Base-by-base conservation (phyloP, 495 filamentous ascomycete species). In the Hyaloscypha hepaticicola region DNA sequence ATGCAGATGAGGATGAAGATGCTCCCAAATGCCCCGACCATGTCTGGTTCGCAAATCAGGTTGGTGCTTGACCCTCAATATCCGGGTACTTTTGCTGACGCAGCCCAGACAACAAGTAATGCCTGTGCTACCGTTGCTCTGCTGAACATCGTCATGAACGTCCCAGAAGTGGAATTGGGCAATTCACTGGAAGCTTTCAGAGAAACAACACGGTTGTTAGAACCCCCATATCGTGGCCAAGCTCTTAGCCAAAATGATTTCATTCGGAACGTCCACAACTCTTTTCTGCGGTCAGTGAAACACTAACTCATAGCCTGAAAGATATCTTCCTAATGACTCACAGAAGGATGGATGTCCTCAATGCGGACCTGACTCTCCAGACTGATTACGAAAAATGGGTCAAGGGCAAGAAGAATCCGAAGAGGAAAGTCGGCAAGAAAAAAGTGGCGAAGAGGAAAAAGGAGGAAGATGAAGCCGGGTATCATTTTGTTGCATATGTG, bases 41-140 rank as follows among this genome's bases (percentile, higher is more conserved):
- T 6, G 75, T 97, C 29, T 99, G 95, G 95, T 97, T 97, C 76
- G 92, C 92, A 16, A 97, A 97, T 69, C 95, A 98, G 78, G 90
- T 91, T 68, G 64, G 50, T 50, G 28, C 28, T 55, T 5, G 3
- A 22, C 21, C 58, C 16, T 19, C 1, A 22, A 12, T 45, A 8
- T 26, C 2, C 45, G 38, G 19, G 16, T n/a, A 63, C n/a, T 26
- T 8, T 51, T 28, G 33, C 49, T 61, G 22, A 67, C 22, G 6
- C 8, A 14, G 19, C 8, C n/a, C 31, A 93, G 90, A 91, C 90
- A 0, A 85, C 86, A 3, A 79, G 83, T 28, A 95, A 95, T 77
- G 86, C 91, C 16, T 99, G 95, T 75, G 94, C 91, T 19, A 93
- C 90, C 28, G 85, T 96, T 22, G 94, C 95, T 3, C 75, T 97